Base-by-base conservation (phyloP, 139 green algal genomes). In the Cymbomonas tetramitiformis region DNA sequence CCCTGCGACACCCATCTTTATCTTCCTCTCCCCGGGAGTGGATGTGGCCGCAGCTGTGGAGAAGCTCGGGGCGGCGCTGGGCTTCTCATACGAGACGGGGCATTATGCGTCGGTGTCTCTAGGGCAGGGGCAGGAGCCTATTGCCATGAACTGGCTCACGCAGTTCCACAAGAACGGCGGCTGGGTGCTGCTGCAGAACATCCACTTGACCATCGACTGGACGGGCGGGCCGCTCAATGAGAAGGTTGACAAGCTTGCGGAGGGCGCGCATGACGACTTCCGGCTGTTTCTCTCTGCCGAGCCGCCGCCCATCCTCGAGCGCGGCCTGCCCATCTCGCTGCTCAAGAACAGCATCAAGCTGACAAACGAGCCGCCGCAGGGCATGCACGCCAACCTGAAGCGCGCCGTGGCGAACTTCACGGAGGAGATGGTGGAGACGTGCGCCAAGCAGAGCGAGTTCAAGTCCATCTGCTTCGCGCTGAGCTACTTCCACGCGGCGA, bases 321-420 rank as follows among this genome's bases (percentile, higher is more conserved):
- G 68, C 18, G 62, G 66, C 0, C 72, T 95, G 58, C 86, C 86
- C 28, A 83, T 92, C 62, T 82, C 71, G 5, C 65, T 95, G 60
- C 72, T 95, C 56, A 85, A 94, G 60, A 85, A 84, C 68, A 80
- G 50, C 53, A 84, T 94, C 70, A 94, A 94, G 73, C 78, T 95
- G 4, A 88, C 65, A n/a, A n/a, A n/a, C n/a, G n/a, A n/a, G n/a
- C n/a, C n/a, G n/a, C n/a, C n/a, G n/a, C n/a, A n/a, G n/a, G 84
- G 85, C 6, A 57, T 92, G 15, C 69, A 56, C 30, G 18, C 55
- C 41, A 64, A 64, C 55, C 46, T n/a, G n/a, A n/a, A n/a, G n/a
- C n/a, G n/a, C n/a, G n/a, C n/a, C n/a, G n/a, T n/a, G n/a, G n/a
- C n/a, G 59, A 69, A 82, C 23, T 93, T 87, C 62, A 82, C 70